phyloP scores from a whole-genome alignment of 305 asterid genomes.

The Plantago coronopus region DNA sequence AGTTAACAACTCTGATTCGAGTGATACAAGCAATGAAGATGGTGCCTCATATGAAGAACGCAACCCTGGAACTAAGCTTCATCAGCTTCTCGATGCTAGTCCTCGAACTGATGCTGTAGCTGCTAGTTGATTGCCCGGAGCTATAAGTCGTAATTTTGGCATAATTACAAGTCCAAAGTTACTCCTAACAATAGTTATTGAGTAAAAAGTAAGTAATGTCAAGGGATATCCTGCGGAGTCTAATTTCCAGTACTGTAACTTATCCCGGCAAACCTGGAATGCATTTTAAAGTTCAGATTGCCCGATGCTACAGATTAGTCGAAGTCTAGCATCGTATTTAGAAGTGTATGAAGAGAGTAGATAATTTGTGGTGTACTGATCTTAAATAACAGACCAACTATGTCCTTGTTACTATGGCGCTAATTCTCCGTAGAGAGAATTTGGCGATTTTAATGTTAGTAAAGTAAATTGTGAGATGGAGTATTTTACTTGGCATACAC shows the following conservation, averaged over 20 bases:
- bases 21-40: constrained; percentile 40
- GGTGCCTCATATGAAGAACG: constrained; percentile 39
- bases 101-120: constrained; percentile 75
- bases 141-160: constrained; percentile 49
- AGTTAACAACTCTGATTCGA: constrained; percentile 58
- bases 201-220: constrained; percentile 18
- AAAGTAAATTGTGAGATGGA: too few relatives aligned
- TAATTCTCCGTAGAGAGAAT: background rate
- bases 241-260: constrained; percentile 26
- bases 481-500: too few relatives aligned
- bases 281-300: constrained; percentile 44
- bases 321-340: constrained; percentile 3
- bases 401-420: background rate
- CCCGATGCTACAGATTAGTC: constrained; percentile 27
- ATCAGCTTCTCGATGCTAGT: constrained; percentile 57
- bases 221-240: constrained; percentile 19
- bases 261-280: constrained; percentile 36
- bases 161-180: constrained; percentile 54
- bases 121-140: constrained; percentile 44
- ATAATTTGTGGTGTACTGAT: background rate
- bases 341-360: constrained; percentile 11
- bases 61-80: constrained; percentile 61
- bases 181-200: constrained; percentile 52
- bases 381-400: background rate
- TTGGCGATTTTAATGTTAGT: background rate